Percentiles rank a stretch among this genome's conserved stretches.
Evolutionary conservation across 192 early-diverging fungal genomes (phyloP).

Genomic region (Mortierella claussenii): DNA sequence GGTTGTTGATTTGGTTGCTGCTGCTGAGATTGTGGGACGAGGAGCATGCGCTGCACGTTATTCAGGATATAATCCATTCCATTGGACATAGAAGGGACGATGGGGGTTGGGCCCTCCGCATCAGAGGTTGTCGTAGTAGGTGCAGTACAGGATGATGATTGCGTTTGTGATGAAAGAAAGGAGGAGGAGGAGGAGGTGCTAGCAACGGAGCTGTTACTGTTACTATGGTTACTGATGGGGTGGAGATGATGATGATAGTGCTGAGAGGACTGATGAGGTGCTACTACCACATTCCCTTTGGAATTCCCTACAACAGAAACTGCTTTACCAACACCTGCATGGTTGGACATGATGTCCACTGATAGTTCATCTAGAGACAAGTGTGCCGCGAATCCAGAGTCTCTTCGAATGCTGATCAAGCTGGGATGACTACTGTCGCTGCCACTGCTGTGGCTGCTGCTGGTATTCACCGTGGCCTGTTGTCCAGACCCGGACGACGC

Average conservation of each 20-base stretch:
- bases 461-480: not conserved
- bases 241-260: not conserved
- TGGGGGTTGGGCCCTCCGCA: conserved; percentile 7
- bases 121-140: not conserved
- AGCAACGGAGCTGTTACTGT: not conserved
- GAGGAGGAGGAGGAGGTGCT: conserved; percentile 7
- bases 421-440: conserved; percentile 1
- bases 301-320: not conserved
- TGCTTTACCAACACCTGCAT: not conserved
- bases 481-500: not conserved
- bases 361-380: conserved; percentile 33
- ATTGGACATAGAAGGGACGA: conserved; percentile 23
- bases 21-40: conserved; percentile 10
- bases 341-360: conserved; percentile 18
- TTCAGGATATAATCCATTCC: conserved; percentile 20
- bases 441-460: not conserved
- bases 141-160: no score
- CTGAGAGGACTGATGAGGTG: no score
- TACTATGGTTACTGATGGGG: not conserved
- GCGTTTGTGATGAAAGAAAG: conserved; percentile 8
- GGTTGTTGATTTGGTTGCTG: conserved; percentile 6
- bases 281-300: conserved; percentile 8
- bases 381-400: conserved; percentile 32
- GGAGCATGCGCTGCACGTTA: conserved; percentile 7
- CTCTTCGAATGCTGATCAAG: conserved; percentile 23